Conservation (phyloP, 345 rosid species). For the Corchorus olitorius region DNA sequence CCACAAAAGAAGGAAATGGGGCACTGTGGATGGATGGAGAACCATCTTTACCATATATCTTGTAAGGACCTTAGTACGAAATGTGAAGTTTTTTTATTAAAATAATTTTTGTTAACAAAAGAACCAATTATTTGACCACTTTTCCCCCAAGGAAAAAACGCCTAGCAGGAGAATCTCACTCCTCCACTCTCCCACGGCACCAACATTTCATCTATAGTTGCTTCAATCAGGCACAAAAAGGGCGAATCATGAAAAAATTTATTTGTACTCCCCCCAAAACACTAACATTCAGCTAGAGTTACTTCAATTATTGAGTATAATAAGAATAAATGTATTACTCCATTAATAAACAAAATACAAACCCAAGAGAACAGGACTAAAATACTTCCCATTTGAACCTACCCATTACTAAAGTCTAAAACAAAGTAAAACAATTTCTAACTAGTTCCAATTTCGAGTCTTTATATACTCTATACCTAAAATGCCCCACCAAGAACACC, state of each 20-base stretch:
- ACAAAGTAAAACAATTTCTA: neutral
- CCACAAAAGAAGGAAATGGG: neutral
- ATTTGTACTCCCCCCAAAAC: too few species aligned
- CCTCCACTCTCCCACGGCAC: neutral
- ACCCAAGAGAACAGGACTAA: neutral
- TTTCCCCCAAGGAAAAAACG: neutral
- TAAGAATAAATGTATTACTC: neutral
- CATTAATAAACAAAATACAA: too few species aligned
- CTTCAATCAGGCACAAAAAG: too few species aligned
- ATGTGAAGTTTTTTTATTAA: neutral
- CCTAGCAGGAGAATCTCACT: neutral
- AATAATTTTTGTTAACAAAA: neutral
- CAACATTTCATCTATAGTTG: conserved; percentile 8
- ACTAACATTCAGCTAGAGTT: too few species aligned
- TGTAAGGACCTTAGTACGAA: neutral
- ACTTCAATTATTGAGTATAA: too few species aligned
- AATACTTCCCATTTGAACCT: conserved; percentile 8
- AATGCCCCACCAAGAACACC: conserved; percentile 14
- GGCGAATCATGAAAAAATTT: too few species aligned
- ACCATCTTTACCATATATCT: conserved; percentile 5
- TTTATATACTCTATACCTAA: conserved; percentile 2
- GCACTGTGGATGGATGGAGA: neutral
- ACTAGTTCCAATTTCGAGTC: conserved; percentile 12
- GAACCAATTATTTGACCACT: neutral
- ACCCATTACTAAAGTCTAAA: neutral